These are phyloP conservation scores for Rasamsonia emersonii DNA, from an alignment of 2,329 filamentous ascomycete species.

Conservation along the genomic window DNA sequence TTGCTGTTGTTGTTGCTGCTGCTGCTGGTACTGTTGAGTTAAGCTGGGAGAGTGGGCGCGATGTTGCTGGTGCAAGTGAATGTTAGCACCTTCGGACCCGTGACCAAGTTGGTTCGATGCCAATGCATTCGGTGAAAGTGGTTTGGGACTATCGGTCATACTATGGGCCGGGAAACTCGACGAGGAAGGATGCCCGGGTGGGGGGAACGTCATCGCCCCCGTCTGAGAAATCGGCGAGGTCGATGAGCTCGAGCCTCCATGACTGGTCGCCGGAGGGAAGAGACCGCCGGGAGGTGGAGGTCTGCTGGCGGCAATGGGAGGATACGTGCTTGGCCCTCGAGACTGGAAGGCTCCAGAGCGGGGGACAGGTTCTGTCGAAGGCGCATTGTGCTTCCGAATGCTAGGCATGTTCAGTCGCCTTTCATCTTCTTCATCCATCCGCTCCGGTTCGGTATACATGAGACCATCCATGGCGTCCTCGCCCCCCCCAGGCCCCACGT, in stretches of 20 bases:
- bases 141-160: slow-evolving; percentile 82
- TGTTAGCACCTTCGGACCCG: slow-evolving; percentile 20
- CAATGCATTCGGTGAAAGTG: slow-evolving; percentile 47
- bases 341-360: slow-evolving; percentile 47
- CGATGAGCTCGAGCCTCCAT: slow-evolving; percentile 47
- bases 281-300: slow-evolving; percentile 45
- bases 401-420: slow-evolving; percentile 51
- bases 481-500: slow-evolving; percentile 34
- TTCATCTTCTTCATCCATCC: slow-evolving; percentile 43
- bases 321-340: slow-evolving; percentile 67
- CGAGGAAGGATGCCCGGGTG: slow-evolving; percentile 31
- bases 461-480: slow-evolving; percentile 57
- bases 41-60: slow-evolving; percentile 36
- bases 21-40: slow-evolving; percentile 34
- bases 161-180: slow-evolving; percentile 61
- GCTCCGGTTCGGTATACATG: slow-evolving; percentile 47
- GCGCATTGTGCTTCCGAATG: slow-evolving; percentile 62
- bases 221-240: slow-evolving; percentile 44
- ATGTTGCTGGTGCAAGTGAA: slow-evolving; percentile 33
- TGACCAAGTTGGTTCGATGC: slow-evolving; percentile 30
- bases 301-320: slow-evolving; percentile 53
- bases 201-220: slow-evolving; percentile 31
- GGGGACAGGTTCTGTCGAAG: slow-evolving; percentile 41
- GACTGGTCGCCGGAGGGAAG: slow-evolving; percentile 54
- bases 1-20: slow-evolving; percentile 24